Evolutionary conservation across 805 yeast genomes (phyloP).

Genomic region (Metschnikowia corniflorae): DNA sequence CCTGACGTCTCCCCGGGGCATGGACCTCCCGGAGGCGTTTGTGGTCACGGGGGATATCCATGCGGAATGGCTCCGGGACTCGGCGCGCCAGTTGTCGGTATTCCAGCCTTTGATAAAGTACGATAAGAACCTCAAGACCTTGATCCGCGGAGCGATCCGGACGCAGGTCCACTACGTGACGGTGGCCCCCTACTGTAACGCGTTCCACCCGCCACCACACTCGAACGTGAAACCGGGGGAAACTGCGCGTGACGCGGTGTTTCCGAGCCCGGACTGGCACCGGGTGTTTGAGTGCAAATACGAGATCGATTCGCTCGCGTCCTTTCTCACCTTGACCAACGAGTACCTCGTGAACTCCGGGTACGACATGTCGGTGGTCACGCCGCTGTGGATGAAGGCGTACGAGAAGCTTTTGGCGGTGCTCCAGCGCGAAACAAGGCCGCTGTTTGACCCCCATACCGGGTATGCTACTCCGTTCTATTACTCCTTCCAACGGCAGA

Average conservation of each 20-base stretch:
- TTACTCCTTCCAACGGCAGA: slow-evolving; percentile 70
- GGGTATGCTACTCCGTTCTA: slow-evolving; percentile 48
- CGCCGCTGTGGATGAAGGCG: slow-evolving; percentile 56
- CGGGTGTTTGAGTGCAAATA: slow-evolving; percentile 85
- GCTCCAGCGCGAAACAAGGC: slow-evolving; percentile 54
- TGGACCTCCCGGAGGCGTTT: slow-evolving; percentile 52
- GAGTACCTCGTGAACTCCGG: slow-evolving; percentile 60
- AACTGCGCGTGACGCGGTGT: slow-evolving; percentile 59
- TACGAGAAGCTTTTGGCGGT: slow-evolving; percentile 48
- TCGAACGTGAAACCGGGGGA: slow-evolving; percentile 47
- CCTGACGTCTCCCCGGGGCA: slow-evolving; percentile 14
- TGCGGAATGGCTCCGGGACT: slow-evolving; percentile 90
- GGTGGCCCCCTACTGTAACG: slow-evolving; percentile 80
- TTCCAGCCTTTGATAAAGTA: slow-evolving; percentile 58
- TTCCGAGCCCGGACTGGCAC: slow-evolving; percentile 66
- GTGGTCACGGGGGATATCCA: slow-evolving; percentile 90
- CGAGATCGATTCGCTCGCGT: slow-evolving; percentile 82
- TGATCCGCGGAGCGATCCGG: slow-evolving; percentile 74
- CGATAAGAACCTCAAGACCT: slow-evolving; percentile 46
- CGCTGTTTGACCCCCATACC: slow-evolving; percentile 51
- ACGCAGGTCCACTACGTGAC: slow-evolving; percentile 68
- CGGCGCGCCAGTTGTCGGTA: slow-evolving; percentile 76
- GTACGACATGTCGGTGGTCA: slow-evolving; percentile 45
- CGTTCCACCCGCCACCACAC: slow-evolving; percentile 77
- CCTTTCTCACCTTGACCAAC: slow-evolving; percentile 70